Evolutionary conservation across 768 basidiomycete species (phyloP).

Genomic region (Psilocybe azurescens): DNA sequence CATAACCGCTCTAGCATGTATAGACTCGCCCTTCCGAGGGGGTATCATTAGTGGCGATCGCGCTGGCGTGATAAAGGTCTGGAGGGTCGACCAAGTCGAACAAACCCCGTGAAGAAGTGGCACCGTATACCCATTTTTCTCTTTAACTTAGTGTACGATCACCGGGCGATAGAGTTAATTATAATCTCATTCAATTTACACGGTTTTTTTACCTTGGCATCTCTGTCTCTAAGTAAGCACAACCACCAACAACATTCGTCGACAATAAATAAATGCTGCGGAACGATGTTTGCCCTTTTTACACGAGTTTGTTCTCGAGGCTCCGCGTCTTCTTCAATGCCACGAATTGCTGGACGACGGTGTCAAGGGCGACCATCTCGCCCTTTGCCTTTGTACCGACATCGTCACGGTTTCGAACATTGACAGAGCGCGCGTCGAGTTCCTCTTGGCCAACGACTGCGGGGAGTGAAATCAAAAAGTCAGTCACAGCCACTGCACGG

Average conservation of each 20-base stretch:
- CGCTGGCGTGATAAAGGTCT: slow-evolving; percentile 89
- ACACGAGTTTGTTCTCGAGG: slow-evolving; percentile 46
- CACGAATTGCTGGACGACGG: slow-evolving; percentile 70
- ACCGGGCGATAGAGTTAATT: neutral
- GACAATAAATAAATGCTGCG: neutral
- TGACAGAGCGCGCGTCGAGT: slow-evolving; percentile 84
- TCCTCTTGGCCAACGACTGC: slow-evolving; percentile 96
- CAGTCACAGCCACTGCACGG: slow-evolving; percentile 5
- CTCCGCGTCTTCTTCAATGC: slow-evolving; percentile 64
- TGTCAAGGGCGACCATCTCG: slow-evolving; percentile 76
- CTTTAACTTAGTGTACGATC: neutral
- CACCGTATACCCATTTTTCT: neutral
- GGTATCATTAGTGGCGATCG: slow-evolving; percentile 93
- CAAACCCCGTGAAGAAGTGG: slow-evolving; percentile 1
- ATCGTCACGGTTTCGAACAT: slow-evolving; percentile 95
- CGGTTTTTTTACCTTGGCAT: neutral
- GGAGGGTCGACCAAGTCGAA: slow-evolving; percentile 69
- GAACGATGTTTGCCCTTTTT: neutral
- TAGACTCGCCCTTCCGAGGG: slow-evolving; percentile 93
- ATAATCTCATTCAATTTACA: slow-evolving; percentile 1
- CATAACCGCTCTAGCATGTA: slow-evolving; percentile 81
- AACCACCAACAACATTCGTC: neutral
- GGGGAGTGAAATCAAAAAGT: slow-evolving; percentile 10
- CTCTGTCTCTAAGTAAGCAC: neutral
- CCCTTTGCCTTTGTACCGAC: slow-evolving; percentile 83